phyloP scores from a whole-genome alignment of 1,284 basidiomycete species.

The Papiliotrema fonsecae region DNA sequence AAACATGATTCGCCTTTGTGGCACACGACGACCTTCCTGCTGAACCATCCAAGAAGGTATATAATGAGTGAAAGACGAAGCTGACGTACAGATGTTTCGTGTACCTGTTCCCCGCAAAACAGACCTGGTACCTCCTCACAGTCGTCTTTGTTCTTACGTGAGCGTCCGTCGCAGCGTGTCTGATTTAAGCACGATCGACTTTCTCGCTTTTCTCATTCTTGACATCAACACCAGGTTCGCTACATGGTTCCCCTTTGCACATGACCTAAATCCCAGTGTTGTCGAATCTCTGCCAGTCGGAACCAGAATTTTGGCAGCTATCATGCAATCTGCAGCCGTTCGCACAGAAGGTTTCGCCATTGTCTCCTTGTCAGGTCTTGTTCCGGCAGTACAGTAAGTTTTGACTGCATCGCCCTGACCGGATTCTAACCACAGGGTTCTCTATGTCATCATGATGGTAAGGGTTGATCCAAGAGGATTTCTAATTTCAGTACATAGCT shows the following conservation, averaged over 20 bases:
- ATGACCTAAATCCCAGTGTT: constrained; percentile 75
- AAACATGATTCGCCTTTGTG: too few relatives aligned
- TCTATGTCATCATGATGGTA: constrained; percentile 87
- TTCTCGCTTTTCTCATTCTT: background rate
- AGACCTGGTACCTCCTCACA: constrained; percentile 85
- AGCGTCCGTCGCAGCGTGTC: too few relatives aligned
- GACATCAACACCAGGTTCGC: constrained; percentile 79
- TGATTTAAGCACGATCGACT: constrained; percentile 4
- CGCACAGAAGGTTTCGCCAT: constrained; percentile 82
- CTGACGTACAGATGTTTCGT: constrained; percentile 63
- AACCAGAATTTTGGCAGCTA: constrained; percentile 59
- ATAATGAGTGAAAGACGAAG: background rate
- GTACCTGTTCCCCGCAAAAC: constrained; percentile 90
- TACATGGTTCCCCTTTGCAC: constrained; percentile 78
- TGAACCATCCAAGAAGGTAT: constrained; percentile 86
- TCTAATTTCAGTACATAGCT: too few relatives aligned
- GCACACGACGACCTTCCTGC: constrained; percentile 85
- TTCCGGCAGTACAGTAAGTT: constrained; percentile 76
- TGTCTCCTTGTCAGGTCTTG: constrained; percentile 64
- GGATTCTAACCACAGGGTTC: constrained; percentile 55
- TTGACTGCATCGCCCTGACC: constrained; percentile 14
- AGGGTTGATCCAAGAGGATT: constrained; percentile 48
- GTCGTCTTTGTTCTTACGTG: constrained; percentile 66
- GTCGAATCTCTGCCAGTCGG: constrained; percentile 69
- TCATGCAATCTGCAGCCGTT: constrained; percentile 69